A percentile compares a stretch with the other conserved stretches of the same genome.
Evolutionary conservation across 1,284 basidiomycete genomes (phyloP).

Genomic region (Fomitopsis pinicola): DNA sequence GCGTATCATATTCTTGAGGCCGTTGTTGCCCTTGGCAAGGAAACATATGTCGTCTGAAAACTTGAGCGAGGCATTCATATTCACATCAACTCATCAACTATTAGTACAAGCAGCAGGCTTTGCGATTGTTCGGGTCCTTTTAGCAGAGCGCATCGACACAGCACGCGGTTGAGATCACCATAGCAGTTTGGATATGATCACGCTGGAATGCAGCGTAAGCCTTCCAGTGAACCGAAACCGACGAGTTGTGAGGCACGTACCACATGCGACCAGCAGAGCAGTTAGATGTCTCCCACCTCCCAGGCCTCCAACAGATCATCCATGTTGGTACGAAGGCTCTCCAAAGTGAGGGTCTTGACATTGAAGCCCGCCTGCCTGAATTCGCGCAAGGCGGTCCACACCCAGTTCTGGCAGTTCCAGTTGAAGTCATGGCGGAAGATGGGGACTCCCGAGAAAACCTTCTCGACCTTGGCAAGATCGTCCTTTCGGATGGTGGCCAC

Average conservation of each 20-base stretch:
- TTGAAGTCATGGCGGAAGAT: conserved; percentile 12
- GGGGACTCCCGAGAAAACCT: conserved; percentile 14
- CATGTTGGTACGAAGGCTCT: conserved; percentile 11
- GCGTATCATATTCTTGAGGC: not conserved
- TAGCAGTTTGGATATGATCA: not conserved
- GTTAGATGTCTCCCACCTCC: conserved; percentile 7
- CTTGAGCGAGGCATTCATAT: not conserved
- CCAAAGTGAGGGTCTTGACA: conserved; percentile 12
- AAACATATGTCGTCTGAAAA: too few relatives aligned
- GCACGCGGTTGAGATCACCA: not conserved
- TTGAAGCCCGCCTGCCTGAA: conserved; percentile 13
- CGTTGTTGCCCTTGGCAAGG: too few relatives aligned
- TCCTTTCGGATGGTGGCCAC: conserved; percentile 14
- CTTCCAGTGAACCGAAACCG: not conserved
- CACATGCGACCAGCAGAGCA: too few relatives aligned
- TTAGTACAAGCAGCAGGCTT: not conserved
- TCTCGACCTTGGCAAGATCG: conserved; percentile 12
- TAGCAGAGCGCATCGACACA: not conserved
- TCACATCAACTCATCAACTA: not conserved
- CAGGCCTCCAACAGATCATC: conserved; percentile 17
- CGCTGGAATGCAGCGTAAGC: too few relatives aligned
- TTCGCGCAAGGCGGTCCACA: conserved; percentile 14
- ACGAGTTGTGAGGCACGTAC: too few relatives aligned
- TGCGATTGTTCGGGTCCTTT: not conserved
- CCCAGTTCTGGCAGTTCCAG: conserved; percentile 23